Conservation (phyloP, 2,329 filamentous ascomycete genomes). For the Colletotrichum plurivorum region DNA sequence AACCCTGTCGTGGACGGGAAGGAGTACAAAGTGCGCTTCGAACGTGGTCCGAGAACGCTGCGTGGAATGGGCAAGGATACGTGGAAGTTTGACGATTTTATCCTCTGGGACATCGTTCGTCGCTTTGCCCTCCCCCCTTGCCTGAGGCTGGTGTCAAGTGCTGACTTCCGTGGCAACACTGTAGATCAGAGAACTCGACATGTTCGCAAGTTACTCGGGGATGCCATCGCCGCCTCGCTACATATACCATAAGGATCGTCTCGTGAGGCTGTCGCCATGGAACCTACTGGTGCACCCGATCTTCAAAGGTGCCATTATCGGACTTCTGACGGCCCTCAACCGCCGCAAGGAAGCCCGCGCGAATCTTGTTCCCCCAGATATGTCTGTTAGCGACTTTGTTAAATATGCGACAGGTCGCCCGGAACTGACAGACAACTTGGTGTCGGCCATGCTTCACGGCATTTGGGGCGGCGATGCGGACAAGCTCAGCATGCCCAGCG, state of each 20-base stretch:
- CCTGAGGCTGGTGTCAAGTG: slow-evolving; percentile 20
- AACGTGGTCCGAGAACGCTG: slow-evolving; percentile 86
- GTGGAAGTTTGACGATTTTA: slow-evolving; percentile 70
- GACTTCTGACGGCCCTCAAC: slow-evolving; percentile 52
- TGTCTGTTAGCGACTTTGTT: slow-evolving; percentile 80
- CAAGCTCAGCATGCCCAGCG: slow-evolving; percentile 79
- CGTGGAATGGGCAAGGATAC: slow-evolving; percentile 62
- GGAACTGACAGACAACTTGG: slow-evolving; percentile 76
- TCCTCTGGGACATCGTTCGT: slow-evolving; percentile 80
- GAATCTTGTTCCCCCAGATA: slow-evolving; percentile 64
- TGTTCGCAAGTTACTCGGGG: slow-evolving; percentile 19
- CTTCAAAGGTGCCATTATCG: slow-evolving; percentile 49
- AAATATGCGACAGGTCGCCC: slow-evolving; percentile 65
- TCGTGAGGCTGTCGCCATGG: slow-evolving; percentile 22
- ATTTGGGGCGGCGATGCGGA: slow-evolving; percentile 94
- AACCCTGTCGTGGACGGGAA: slow-evolving; percentile 70
- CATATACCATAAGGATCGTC: slow-evolving; percentile 89
- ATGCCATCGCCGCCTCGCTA: slow-evolving; percentile 67
- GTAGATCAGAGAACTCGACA: slow-evolving; percentile 30
- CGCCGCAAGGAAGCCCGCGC: slow-evolving; percentile 45
- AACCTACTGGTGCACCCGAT: slow-evolving; percentile 47
- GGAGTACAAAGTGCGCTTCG: slow-evolving; percentile 76
- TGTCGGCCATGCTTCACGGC: slow-evolving; percentile 85
- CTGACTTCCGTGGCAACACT: slow-evolving; percentile 1
- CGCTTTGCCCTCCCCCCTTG: slow-evolving; percentile 41